Base-by-base conservation (phyloP, 1,284 basidiomycete species). In the Ceratobasidium sp. region DNA sequence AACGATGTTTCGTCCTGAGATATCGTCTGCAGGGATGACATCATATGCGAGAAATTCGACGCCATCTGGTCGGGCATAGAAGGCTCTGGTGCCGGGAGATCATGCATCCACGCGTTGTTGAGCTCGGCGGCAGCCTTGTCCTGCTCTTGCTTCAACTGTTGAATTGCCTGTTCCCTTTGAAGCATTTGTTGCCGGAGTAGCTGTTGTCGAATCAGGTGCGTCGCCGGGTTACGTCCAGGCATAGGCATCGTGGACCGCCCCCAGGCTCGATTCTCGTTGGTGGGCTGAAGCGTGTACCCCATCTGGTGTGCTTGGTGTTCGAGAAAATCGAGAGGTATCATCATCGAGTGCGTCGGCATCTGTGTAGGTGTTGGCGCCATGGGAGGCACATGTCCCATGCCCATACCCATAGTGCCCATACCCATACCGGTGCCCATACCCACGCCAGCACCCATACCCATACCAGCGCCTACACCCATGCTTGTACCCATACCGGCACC, bases 71-170 rank as follows among this genome's bases (percentile, higher is more conserved):
- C 58, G 37, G 31, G 16, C 0, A 59, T 19, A 22, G 37, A 3
- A 22, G 58, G 37, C n/a, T 41, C 58, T 59, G 34, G 58, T n/a
- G 9, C 37, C 34, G 58, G 54, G 29, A 56, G 34, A 24, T 59
- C 29, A 34, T 59, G 37, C 34, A 22, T 37, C 58, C 31, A 59
- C 37, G 34, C 16, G 31, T 16, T 29, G 14, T 56, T 8, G 29
- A 59, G 37, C 9, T 59, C 58, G 19, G 49, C 65, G 4, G 41
- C 49, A 56, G 39, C 68, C 11, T 58, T 24, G 14, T 19, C 68
- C 16, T 71, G 54, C 24, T 71, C 34, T n/a, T 37, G 53, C 19
- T 71, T 39, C 19, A 71, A 43, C 27, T 49, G 9, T 29, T 51
- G 37, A n/a, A 71, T 71, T 24, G 19, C 41, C 14, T 59, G 41